Evolutionary conservation across 768 basidiomycete species (phyloP), one percentile per base, ranked within the genome.

Genomic region (Boletales sp.): DNA sequence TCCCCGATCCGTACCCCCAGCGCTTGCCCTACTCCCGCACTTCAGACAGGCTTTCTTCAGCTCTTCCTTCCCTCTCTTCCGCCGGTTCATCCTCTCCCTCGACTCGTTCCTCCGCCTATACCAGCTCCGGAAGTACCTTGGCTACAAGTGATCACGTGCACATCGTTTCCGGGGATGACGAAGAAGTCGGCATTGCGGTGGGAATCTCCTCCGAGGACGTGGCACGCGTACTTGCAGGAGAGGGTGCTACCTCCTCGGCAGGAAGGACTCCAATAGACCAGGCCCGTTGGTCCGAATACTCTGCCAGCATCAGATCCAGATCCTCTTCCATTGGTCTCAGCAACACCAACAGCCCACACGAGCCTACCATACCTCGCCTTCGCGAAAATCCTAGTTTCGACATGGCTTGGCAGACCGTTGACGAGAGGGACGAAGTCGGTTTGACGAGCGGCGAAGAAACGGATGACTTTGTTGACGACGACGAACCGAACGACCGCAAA

Each of bases 21-120:
- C 79, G 80, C 37, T 69, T 74, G 10, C 79, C 72, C 7, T 80
- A 74, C 44, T 70, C 69, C 57, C 72, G 60, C 42, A 57, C 57
- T 19, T 68, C 68, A 17, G 66, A 67, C 41, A 58, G 68, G 48
- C 30, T 54, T n/a, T 70, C 70, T 9, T 71, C 71, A 2, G 52
- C 72, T 5, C 70, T 77, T 11, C 84, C 84, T 4, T 74, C 83
- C 14, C 80, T 87, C 47, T 88, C 86, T 3, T 86, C 86, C 5
- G 78, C 79, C 37, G 80, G 81, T 40, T 86, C 90, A 0, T 84
- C 86, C 21, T 81, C 84, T 31, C 75, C 78, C 2, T 88, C 87
- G 5, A 81, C 85, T 8, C 78, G 87, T 44, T 89, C 88, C 8
- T 87, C 86, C 5, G 86, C 87, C 5, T 89, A 89, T 62, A 86